Percentiles rank a stretch among this genome's conserved stretches.
Evolutionary conservation across 1,284 basidiomycete species (phyloP).

Genomic region (Pseudozyma sp.): DNA sequence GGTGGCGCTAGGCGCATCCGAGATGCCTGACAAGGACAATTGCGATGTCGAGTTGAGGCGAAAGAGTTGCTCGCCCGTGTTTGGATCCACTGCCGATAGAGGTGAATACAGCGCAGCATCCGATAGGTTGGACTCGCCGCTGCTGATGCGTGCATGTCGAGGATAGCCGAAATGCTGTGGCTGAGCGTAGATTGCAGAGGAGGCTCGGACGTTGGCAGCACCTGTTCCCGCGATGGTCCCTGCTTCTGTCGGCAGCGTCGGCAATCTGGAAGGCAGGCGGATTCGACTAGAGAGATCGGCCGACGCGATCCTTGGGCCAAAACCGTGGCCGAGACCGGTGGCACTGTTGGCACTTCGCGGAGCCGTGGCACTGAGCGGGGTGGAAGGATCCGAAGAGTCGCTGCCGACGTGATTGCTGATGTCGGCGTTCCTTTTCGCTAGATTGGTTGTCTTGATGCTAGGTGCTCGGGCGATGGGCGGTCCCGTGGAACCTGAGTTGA

Average conservation of each 20-base stretch:
- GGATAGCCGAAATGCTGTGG: constrained; percentile 20
- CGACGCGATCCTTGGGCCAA: constrained; percentile 23
- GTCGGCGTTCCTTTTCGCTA: constrained; percentile 6
- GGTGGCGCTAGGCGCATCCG: constrained; percentile 46
- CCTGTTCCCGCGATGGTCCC: constrained; percentile 6
- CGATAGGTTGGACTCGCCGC: constrained; percentile 32
- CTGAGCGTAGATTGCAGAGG: constrained; percentile 27
- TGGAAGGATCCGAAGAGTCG: constrained; percentile 12
- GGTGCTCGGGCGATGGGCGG: constrained; percentile 34
- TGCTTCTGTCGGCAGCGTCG: constrained; percentile 28
- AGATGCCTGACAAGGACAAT: constrained; percentile 41
- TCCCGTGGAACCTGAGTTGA: constrained; percentile 36
- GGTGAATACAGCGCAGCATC: constrained; percentile 34
- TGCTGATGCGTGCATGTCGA: constrained; percentile 39
- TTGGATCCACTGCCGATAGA: constrained; percentile 26
- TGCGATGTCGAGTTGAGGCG: constrained; percentile 45
- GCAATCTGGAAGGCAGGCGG: constrained; percentile 30
- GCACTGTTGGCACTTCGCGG: constrained; percentile 3
- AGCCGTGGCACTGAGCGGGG: constrained; percentile 14
- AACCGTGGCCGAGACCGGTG: constrained; percentile 12
- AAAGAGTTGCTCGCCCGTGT: constrained; percentile 15
- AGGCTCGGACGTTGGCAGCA: constrained; percentile 16
- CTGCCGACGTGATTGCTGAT: background rate
- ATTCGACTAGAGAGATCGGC: constrained; percentile 23
- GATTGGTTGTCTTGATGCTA: constrained; percentile 32